Conservation (phyloP, 345 rosid species). For the Turritis glabra region DNA sequence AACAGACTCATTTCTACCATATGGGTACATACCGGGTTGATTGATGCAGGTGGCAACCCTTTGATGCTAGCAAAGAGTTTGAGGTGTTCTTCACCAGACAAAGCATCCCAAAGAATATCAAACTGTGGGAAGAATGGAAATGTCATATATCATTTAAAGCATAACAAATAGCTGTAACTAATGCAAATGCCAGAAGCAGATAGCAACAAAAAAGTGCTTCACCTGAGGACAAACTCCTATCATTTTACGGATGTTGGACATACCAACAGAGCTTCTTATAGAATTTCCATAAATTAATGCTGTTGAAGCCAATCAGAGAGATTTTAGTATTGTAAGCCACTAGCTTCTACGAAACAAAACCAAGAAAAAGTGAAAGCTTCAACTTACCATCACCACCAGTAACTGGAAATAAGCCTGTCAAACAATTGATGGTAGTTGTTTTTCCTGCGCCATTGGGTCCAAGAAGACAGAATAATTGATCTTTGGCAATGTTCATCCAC, state of each 20-base stretch:
- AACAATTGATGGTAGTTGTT: slow-evolving; percentile 81
- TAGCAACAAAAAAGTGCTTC: not conserved
- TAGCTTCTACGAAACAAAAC: not conserved
- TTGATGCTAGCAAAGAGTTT: slow-evolving; percentile 78
- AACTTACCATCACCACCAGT: slow-evolving; percentile 79
- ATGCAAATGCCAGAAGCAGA: not conserved
- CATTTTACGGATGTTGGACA: slow-evolving; percentile 75
- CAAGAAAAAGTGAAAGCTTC: slow-evolving; percentile 17
- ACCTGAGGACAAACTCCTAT: slow-evolving; percentile 99
- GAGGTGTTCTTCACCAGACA: slow-evolving; percentile 86
- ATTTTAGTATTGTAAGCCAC: slow-evolving; percentile 5
- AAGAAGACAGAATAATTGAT: slow-evolving; percentile 90
- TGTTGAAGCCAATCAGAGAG: slow-evolving; percentile 39
- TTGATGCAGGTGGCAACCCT: slow-evolving; percentile 67
- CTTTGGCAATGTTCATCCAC: slow-evolving; percentile 81
- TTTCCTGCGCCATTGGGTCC: slow-evolving; percentile 99
- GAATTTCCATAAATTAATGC: slow-evolving; percentile 79
- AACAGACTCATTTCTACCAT: not conserved
- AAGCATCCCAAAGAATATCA: slow-evolving; percentile 88
- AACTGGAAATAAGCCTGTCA: slow-evolving; percentile 82
- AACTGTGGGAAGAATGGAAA: slow-evolving; percentile 47
- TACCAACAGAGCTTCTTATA: slow-evolving; percentile 71
- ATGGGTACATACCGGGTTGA: slow-evolving; percentile 53
- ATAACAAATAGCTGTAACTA: slow-evolving; percentile 11
- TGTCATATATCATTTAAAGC: slow-evolving; percentile 14